phyloP scores from a whole-genome alignment of 2,329 filamentous ascomycete genomes.

The Diplodia corticola region DNA sequence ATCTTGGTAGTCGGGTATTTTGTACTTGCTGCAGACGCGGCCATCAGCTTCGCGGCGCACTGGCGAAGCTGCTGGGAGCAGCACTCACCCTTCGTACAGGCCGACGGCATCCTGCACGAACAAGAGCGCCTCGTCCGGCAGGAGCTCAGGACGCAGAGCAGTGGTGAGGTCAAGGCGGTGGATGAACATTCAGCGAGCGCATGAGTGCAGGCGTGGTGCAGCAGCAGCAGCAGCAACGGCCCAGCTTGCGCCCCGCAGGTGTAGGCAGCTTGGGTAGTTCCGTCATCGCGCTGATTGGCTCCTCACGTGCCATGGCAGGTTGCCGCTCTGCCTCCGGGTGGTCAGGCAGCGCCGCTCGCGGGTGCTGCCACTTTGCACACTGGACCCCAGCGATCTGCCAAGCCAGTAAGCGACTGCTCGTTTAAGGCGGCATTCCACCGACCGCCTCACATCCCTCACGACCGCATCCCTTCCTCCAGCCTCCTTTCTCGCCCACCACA shows the following conservation, averaged over 20 bases:
- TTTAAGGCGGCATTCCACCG: slow-evolving; percentile 21
- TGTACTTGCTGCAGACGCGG: slow-evolving; percentile 71
- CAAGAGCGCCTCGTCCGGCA: slow-evolving; percentile 89
- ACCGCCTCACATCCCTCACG: slow-evolving; percentile 14
- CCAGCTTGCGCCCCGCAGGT: slow-evolving; percentile 5
- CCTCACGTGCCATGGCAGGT: slow-evolving; percentile 1
- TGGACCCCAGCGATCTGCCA: slow-evolving; percentile 1
- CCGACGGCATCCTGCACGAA: slow-evolving; percentile 98
- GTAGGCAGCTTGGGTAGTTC: slow-evolving; percentile 3
- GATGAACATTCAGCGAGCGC: slow-evolving; percentile 86
- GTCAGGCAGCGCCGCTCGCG: neutral
- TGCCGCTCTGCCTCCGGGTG: neutral
- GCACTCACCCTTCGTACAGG: slow-evolving; percentile 87
- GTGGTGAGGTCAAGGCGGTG: slow-evolving; percentile 94
- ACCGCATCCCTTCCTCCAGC: neutral
- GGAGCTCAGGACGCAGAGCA: slow-evolving; percentile 86
- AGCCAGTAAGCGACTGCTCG: slow-evolving; percentile 16
- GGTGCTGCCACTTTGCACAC: slow-evolving; percentile 1
- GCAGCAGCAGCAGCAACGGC: neutral
- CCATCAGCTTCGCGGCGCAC: slow-evolving; percentile 21
- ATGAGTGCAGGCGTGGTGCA: slow-evolving; percentile 8
- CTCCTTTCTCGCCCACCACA: neutral
- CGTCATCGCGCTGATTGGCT: slow-evolving; percentile 14
- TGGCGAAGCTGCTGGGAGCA: slow-evolving; percentile 3
- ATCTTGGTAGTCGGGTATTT: slow-evolving; percentile 90